Conservation (phyloP, 352 stramenopile species). For the Phytophthora sp. region DNA sequence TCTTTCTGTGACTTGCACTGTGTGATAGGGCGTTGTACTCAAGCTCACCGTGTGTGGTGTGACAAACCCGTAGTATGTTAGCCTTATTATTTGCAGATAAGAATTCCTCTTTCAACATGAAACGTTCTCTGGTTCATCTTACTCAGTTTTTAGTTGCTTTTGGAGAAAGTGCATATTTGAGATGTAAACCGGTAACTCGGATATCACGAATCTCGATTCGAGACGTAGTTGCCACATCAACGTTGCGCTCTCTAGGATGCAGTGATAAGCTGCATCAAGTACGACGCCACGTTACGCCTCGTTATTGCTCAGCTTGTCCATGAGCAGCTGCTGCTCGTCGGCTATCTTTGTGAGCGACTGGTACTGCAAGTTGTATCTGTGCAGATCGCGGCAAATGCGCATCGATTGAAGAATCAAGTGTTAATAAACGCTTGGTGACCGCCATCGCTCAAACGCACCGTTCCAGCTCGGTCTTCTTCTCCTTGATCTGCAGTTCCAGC, state of each 20-base stretch:
- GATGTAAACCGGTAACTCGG: too few relatives aligned
- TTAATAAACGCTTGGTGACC: slow-evolving; percentile 21
- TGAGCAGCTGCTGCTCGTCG: slow-evolving; percentile 80
- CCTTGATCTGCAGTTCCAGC: slow-evolving; percentile 80
- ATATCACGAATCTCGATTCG: too few relatives aligned
- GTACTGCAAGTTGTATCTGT: slow-evolving; percentile 79
- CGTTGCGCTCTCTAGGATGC: slow-evolving; percentile 2
- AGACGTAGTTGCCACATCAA: background rate
- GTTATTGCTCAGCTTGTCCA: slow-evolving; percentile 91
- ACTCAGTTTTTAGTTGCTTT: too few relatives aligned
- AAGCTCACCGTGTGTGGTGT: too few relatives aligned
- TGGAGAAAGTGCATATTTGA: too few relatives aligned
- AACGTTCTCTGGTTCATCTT: slow-evolving; percentile 3
- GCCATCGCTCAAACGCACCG: slow-evolving; percentile 37
- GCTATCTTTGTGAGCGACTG: slow-evolving; percentile 81
- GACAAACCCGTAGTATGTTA: slow-evolving; percentile 50
- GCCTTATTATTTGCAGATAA: slow-evolving; percentile 57
- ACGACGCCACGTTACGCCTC: slow-evolving; percentile 56
- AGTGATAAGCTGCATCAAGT: background rate
- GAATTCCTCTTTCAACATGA: slow-evolving; percentile 32
- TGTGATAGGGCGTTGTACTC: slow-evolving; percentile 47
- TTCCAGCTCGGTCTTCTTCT: slow-evolving; percentile 85
- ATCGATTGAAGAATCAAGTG: slow-evolving; percentile 1
- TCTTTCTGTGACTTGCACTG: slow-evolving; percentile 41
- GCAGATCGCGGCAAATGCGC: background rate